Base-by-base conservation (phyloP, 2,329 filamentous ascomycete species). In the Diaporthe citrichinensis region DNA sequence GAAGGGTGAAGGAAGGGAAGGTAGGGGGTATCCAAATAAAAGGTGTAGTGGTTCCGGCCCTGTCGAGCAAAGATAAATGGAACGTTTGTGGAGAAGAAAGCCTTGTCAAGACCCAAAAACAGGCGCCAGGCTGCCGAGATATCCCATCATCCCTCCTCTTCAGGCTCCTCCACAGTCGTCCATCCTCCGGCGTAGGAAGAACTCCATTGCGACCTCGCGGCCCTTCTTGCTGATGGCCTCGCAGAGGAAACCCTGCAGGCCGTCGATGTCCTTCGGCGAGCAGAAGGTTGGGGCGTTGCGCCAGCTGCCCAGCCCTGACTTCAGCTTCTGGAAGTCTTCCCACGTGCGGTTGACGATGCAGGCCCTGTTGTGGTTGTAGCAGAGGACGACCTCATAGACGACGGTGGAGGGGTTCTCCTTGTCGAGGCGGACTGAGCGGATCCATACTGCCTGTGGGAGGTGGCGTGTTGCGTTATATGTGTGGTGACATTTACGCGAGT, bases 401-500 rank as follows among this genome's bases (percentile, higher is more conserved):
- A 72, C 73, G 17, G 68, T 58, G 34, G 77, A 51, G 14, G 76
- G 72, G 36, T 41, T 72, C 59, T 69, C 51, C 34, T 68, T 68
- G 69, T n/a, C 39, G 31, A 57, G 34, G 46, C 67, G 44, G 25
- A 77, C 73, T 15, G 79, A 74, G 23, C 74, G 76, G 25, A 82
- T 78, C 76, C 78, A 80, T 14, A 77, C 79, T n/a, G 77, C 67
- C 4, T 77, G 36, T 0, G 81, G 81, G 2, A 82, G 77, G 51
- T 77, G 69, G 44, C 74, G 75, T 17, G 69, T 71, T 53, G 80
- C 81, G 72, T 81, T 81, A 77, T 83, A 83, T 10, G 78, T 78
- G 76, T 82, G 78, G 75, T 83, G 82, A 76, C 80, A 78, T 36
- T 79, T 81, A 49, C 73, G 74, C 9, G 82, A 82, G 78, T 83